These are phyloP conservation scores for Blastocystis sp. DNA, from an alignment of 352 stramenopile genomes.

Conservation along the genomic window DNA sequence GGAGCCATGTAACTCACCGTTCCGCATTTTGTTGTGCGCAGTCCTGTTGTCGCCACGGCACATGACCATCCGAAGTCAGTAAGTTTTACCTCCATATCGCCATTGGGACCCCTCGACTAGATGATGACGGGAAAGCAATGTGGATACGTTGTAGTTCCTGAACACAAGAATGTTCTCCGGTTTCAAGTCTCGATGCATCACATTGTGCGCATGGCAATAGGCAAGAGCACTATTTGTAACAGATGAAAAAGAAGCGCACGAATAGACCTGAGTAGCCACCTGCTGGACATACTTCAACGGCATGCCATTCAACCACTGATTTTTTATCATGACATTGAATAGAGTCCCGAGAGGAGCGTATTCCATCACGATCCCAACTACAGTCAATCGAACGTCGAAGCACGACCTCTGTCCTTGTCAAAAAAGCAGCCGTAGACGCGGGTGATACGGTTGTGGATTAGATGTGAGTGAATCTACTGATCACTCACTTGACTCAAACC, in stretches of 20 bases:
- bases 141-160: not conserved
- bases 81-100: constrained; percentile 37
- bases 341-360: constrained; percentile 26
- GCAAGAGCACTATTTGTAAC: not conserved
- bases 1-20: constrained; percentile 29
- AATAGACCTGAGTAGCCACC: constrained; percentile 8
- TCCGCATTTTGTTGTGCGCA: not conserved
- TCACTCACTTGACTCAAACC: not conserved
- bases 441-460: constrained; percentile 5
- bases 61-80: constrained; percentile 40
- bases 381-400: no score
- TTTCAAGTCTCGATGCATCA: constrained; percentile 77
- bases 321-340: constrained; percentile 10
- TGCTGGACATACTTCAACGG: not conserved
- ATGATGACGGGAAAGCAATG: no score
- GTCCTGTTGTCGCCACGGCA: not conserved
- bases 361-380: constrained; percentile 58
- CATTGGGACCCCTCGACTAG: not conserved
- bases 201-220: constrained; percentile 62
- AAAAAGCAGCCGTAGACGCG: constrained; percentile 10
- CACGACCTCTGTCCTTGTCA: not conserved
- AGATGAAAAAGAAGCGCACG: not conserved
- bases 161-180: constrained; percentile 69
- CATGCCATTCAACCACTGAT: constrained; percentile 4
- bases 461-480: constrained; percentile 26